phyloP scores from a whole-genome alignment of 2,329 filamentous ascomycete genomes.

The Beauveria sp. region DNA sequence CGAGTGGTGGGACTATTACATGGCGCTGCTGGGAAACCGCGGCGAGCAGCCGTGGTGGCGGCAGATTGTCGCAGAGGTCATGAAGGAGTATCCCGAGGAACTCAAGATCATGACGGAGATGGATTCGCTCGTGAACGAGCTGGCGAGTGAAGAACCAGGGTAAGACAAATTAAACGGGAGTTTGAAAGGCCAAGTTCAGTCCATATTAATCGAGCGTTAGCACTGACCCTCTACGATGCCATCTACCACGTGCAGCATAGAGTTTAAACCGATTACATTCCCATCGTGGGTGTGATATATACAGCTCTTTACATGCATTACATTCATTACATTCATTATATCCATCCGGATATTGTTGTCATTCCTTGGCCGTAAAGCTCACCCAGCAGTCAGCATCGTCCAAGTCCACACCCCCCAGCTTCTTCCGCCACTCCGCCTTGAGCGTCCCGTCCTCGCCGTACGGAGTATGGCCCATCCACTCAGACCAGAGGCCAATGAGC shows the following conservation, averaged over 20 bases:
- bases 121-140: background rate
- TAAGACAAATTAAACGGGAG: background rate
- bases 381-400: conserved; percentile 21
- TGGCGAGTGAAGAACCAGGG: background rate
- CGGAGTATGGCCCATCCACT: conserved; percentile 21
- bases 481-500: conserved; percentile 20
- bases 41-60: conserved; percentile 13
- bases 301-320: too few relatives aligned
- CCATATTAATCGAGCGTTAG: background rate
- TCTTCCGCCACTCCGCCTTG: conserved; percentile 17
- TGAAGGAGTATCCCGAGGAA: conserved; percentile 9
- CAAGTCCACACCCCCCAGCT: conserved; percentile 19
- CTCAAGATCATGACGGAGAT: background rate
- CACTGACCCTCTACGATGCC: background rate
- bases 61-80: background rate
- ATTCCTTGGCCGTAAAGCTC: conserved; percentile 13
- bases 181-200: background rate
- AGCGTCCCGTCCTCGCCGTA: conserved; percentile 21
- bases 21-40: conserved; percentile 15
- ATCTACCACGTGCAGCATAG: background rate
- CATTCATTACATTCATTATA: background rate
- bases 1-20: conserved; percentile 18
- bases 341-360: background rate
- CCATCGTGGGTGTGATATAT: too few relatives aligned
- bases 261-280: too few relatives aligned